phyloP scores from a whole-genome alignment of 768 basidiomycete genomes.

The Suillus subaureus region DNA sequence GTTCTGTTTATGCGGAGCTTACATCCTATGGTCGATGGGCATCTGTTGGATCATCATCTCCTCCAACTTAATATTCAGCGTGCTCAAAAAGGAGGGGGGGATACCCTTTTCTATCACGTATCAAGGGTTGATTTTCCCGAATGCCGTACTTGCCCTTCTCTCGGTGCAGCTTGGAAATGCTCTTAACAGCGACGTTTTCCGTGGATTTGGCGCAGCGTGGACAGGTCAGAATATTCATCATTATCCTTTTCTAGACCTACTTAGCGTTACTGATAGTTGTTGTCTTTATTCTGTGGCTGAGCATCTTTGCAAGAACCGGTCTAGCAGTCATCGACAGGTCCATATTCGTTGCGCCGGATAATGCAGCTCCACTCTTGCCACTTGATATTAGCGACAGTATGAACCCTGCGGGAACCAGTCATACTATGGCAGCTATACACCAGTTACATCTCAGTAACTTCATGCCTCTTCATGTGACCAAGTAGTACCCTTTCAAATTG shows the following conservation, averaged over 20 bases:
- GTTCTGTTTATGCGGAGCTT: constrained; percentile 48
- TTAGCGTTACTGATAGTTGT: constrained; percentile 30
- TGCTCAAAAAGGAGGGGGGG: constrained; percentile 28
- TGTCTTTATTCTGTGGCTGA: constrained; percentile 45
- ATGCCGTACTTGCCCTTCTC: constrained; percentile 52
- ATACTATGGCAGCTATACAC: neutral
- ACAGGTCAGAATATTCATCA: constrained; percentile 34
- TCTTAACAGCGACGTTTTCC: constrained; percentile 52
- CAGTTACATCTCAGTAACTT: neutral
- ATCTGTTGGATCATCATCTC: constrained; percentile 53
- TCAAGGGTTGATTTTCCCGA: constrained; percentile 62
- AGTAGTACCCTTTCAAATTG: neutral
- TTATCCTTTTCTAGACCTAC: neutral
- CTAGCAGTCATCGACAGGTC: constrained; percentile 48
- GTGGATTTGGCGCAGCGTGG: constrained; percentile 56
- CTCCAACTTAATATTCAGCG: constrained; percentile 40
- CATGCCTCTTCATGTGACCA: too few relatives aligned
- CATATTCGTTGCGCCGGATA: constrained; percentile 50
- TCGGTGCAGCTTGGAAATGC: constrained; percentile 51
- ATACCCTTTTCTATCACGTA: constrained; percentile 49
- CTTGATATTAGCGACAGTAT: neutral
- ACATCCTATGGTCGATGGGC: constrained; percentile 56
- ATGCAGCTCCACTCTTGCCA: constrained; percentile 24
- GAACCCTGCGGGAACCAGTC: neutral
- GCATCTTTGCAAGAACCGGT: constrained; percentile 43